phyloP scores from a whole-genome alignment of 345 rosid species.

The Linum tenue region DNA sequence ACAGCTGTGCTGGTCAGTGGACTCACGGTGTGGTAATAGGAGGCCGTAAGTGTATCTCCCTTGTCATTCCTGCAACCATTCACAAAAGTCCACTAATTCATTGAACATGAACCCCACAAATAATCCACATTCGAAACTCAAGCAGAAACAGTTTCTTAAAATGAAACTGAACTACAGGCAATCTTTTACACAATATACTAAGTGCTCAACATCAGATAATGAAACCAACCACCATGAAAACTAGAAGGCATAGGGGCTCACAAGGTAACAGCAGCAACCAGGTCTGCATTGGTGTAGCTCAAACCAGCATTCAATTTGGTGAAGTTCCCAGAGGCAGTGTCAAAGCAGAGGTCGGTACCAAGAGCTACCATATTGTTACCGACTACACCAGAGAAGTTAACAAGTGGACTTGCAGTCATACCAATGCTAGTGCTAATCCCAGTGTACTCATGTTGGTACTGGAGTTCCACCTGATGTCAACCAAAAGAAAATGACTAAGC shows the following conservation, averaged over 20 bases:
- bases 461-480: conserved; percentile 63
- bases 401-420: conserved; percentile 66
- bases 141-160: not conserved
- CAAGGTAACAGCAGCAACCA: conserved; percentile 70
- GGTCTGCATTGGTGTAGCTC: conserved; percentile 55
- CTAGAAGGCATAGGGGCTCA: conserved; percentile 29
- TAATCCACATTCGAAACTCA: not conserved
- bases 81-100: not conserved
- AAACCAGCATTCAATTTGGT: conserved; percentile 71
- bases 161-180: too few relatives aligned
- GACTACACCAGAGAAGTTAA: conserved; percentile 83
- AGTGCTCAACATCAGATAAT: not conserved
- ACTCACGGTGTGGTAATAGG: conserved; percentile 82
- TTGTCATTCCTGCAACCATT: conserved; percentile 60
- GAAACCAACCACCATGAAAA: not conserved
- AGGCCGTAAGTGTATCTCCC: conserved; percentile 63
- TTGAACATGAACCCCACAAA: not conserved
- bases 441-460: conserved; percentile 82
- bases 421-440: conserved; percentile 85
- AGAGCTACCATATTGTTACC: conserved; percentile 51
- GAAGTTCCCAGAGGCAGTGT: conserved; percentile 65
- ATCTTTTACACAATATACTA: too few relatives aligned
- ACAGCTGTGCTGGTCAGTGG: conserved; percentile 79
- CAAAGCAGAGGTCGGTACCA: conserved; percentile 86
- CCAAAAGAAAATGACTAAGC: not conserved